Percentiles rank a stretch among this genome's conserved stretches.
Conservation (phyloP, 2,329 filamentous ascomycete genomes). For the Pseudocercospora crystallina region DNA sequence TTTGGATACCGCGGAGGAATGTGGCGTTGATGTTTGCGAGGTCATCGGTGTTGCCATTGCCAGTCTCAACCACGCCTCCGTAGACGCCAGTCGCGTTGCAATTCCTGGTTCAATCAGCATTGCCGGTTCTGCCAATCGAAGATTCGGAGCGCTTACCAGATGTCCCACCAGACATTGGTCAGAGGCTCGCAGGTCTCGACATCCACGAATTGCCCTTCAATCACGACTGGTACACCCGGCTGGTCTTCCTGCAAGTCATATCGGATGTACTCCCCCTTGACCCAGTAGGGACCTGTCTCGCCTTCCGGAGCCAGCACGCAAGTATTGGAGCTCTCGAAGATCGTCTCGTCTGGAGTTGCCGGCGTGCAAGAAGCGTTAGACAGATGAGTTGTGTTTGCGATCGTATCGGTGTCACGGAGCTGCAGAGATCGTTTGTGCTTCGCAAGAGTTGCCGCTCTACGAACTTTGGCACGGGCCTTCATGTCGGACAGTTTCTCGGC, state of each 20-base stretch:
- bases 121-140: constrained; percentile 37
- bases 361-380: no score
- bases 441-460: no score
- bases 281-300: constrained; percentile 25
- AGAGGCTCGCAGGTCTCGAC: constrained; percentile 44
- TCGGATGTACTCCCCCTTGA: constrained; percentile 40
- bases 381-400: no score
- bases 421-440: no score
- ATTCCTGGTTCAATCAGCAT: constrained; percentile 23
- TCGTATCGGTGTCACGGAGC: no score
- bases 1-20: constrained; percentile 42
- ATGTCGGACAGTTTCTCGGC: no score
- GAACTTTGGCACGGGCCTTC: no score
- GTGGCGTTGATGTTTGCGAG: constrained; percentile 23
- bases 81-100: constrained; percentile 49
- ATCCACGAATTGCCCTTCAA: constrained; percentile 47
- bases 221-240: constrained; percentile 40
- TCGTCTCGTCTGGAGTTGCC: background rate
- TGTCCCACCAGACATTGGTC: constrained; percentile 42
- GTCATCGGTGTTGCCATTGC: constrained; percentile 34
- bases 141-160: constrained; percentile 36
- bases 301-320: constrained; percentile 27
- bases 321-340: constrained; percentile 2
- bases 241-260: constrained; percentile 42
- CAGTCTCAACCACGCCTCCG: constrained; percentile 33